These are phyloP conservation scores for Neofusicoccum umdonicola DNA, from an alignment of 2,329 filamentous ascomycete species.

Conservation along the genomic window DNA sequence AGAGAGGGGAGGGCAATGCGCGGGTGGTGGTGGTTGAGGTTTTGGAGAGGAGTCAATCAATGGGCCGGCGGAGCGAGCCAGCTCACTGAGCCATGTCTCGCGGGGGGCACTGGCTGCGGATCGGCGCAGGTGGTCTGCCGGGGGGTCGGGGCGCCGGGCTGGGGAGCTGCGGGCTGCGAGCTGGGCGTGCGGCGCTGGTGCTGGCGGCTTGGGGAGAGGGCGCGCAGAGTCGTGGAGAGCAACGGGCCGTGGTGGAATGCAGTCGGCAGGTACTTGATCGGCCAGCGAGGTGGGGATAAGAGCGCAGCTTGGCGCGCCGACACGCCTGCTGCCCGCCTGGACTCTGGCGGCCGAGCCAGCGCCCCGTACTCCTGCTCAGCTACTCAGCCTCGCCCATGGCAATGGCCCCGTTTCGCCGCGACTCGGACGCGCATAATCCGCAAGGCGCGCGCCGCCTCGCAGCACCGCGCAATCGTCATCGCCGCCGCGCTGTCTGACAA, in stretches of 20 bases:
- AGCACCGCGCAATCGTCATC: not conserved
- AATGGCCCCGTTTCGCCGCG: constrained; percentile 8
- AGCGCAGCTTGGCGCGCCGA: not conserved
- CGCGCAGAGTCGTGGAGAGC: not conserved
- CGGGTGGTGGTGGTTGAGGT: not conserved
- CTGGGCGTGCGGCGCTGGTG: not conserved
- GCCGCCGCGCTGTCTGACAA: not conserved
- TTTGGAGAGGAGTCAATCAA: constrained; percentile 15
- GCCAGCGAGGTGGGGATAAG: constrained; percentile 14
- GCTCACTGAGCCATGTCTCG: constrained; percentile 34
- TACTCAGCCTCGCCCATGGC: constrained; percentile 5
- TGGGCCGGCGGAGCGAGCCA: constrained; percentile 22
- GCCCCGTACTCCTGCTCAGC: not conserved
- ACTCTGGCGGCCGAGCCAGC: not conserved
- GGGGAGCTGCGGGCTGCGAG: not conserved
- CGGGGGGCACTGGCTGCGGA: constrained; percentile 6
- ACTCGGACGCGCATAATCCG: not conserved
- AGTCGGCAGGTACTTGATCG: constrained; percentile 2
- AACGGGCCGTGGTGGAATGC: constrained; percentile 1
- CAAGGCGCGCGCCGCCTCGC: not conserved
- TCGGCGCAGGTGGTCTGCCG: not conserved
- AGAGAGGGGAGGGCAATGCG: constrained; percentile 5
- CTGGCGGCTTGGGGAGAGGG: not conserved
- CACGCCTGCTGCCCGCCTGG: constrained; percentile 3
- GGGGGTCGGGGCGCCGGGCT: not conserved